A percentile compares a stretch with the other conserved stretches of the same genome.
These are phyloP conservation scores for Fusarium sp. DNA, from an alignment of 2,329 filamentous ascomycete species.

Conservation along the genomic window DNA sequence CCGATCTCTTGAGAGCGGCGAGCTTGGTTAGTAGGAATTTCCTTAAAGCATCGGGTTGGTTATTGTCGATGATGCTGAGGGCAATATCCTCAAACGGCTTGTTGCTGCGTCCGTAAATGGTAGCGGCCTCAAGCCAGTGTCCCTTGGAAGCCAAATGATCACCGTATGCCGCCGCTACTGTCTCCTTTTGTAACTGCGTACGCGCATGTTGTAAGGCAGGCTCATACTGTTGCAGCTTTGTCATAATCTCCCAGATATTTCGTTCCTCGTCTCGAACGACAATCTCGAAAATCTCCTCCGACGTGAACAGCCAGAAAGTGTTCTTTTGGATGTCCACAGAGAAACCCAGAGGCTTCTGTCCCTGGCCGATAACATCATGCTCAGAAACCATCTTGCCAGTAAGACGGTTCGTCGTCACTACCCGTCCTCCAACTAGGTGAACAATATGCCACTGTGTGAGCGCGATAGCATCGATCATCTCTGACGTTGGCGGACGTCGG, in stretches of 20 bases:
- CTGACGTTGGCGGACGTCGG: conserved; percentile 74
- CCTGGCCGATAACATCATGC: conserved; percentile 84
- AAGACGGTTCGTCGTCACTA: conserved; percentile 88
- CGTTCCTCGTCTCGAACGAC: conserved; percentile 90
- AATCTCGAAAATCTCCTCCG: conserved; percentile 92
- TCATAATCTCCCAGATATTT: conserved; percentile 95
- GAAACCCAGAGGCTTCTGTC: conserved; percentile 84
- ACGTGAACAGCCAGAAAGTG: conserved; percentile 96
- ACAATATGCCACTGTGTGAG: conserved; percentile 96
- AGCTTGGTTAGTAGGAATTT: conserved; percentile 92
- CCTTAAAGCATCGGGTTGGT: conserved; percentile 89
- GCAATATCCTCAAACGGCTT: conserved; percentile 98
- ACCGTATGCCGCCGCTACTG: conserved; percentile 90
- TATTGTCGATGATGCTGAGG: conserved; percentile 88
- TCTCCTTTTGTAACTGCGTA: conserved; percentile 85
- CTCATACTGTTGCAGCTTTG: conserved; percentile 88
- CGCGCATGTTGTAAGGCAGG: conserved; percentile 87
- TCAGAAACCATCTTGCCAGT: conserved; percentile 90
- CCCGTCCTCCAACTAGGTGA: conserved; percentile 81
- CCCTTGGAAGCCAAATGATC: conserved; percentile 87
- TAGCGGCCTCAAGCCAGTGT: conserved; percentile 86
- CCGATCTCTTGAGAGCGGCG: conserved; percentile 81
- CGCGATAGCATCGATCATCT: conserved; percentile 82
- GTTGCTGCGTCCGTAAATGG: conserved; percentile 92
- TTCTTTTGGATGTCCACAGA: conserved; percentile 93